Conservation (phyloP, 345 rosid genomes). For the Salix dunnii region DNA sequence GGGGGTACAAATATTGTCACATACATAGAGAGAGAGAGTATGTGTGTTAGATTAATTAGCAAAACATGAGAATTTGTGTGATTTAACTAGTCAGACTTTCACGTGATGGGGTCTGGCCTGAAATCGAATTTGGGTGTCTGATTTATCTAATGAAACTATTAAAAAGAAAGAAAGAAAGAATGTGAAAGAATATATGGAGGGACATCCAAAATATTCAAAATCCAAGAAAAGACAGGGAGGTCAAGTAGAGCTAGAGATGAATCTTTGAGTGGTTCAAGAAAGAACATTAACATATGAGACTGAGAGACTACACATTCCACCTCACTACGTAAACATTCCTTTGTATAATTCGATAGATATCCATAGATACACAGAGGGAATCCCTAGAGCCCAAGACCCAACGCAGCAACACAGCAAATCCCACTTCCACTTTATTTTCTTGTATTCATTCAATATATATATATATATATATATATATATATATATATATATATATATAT, state of each 20-base stretch:
- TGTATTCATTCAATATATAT: neutral
- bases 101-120: constrained; percentile 36
- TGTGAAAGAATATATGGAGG: constrained; percentile 20
- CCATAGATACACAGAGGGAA: constrained; percentile 45
- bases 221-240: constrained; percentile 40
- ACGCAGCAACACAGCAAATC: constrained; percentile 36
- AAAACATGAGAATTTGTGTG: neutral
- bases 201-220: constrained; percentile 33
- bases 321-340: constrained; percentile 64
- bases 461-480: no score
- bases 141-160: neutral
- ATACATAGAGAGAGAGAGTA: neutral
- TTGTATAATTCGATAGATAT: constrained; percentile 18
- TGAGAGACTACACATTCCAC: constrained; percentile 33
- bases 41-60: neutral
- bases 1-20: constrained; percentile 17
- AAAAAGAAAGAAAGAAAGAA: constrained; percentile 12
- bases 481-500: neutral
- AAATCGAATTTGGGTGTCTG: constrained; percentile 12
- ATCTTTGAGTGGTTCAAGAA: constrained; percentile 62
- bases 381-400: constrained; percentile 60
- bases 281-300: constrained; percentile 15
- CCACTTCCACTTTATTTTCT: constrained; percentile 36
- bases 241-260: constrained; percentile 51
- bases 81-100: constrained; percentile 27